phyloP scores from a whole-genome alignment of 2,329 filamentous ascomycete genomes.

The Madurella fahalii region DNA sequence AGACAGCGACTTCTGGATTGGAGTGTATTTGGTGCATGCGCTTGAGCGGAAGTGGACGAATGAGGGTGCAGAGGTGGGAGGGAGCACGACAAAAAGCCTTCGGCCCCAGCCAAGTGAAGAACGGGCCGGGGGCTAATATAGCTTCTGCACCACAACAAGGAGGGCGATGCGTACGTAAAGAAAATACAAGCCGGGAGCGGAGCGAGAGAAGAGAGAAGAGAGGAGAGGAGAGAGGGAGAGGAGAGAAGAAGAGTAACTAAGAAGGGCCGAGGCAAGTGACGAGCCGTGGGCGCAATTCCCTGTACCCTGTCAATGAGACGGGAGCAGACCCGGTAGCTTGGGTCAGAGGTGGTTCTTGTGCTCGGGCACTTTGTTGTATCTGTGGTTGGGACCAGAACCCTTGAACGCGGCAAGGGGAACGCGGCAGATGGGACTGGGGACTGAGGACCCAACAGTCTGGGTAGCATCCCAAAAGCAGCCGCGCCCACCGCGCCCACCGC shows the following conservation, averaged over 20 bases:
- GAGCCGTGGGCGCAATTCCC: not conserved
- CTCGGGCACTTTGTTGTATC: no score
- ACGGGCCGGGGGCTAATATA: no score
- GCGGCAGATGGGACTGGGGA: no score
- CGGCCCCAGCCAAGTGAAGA: no score
- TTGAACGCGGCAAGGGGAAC: not conserved
- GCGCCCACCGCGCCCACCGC: not conserved
- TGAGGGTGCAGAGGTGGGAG: no score
- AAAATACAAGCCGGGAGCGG: not conserved
- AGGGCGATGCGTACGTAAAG: no score
- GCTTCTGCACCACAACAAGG: no score
- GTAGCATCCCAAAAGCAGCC: constrained; percentile 13
- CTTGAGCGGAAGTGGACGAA: no score
- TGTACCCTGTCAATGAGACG: not conserved
- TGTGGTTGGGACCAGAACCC: no score
- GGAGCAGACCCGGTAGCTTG: constrained; percentile 14
- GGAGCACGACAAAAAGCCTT: no score
- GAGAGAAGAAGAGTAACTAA: not conserved
- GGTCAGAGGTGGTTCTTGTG: constrained; percentile 9
- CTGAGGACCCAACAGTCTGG: constrained; percentile 17
- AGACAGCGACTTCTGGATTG: no score
- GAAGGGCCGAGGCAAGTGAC: not conserved
- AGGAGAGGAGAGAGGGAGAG: not conserved
- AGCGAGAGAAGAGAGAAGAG: not conserved
- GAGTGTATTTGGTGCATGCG: no score